Evolutionary conservation across 768 basidiomycete species (phyloP).

Genomic region (Trametopsis cervina): DNA sequence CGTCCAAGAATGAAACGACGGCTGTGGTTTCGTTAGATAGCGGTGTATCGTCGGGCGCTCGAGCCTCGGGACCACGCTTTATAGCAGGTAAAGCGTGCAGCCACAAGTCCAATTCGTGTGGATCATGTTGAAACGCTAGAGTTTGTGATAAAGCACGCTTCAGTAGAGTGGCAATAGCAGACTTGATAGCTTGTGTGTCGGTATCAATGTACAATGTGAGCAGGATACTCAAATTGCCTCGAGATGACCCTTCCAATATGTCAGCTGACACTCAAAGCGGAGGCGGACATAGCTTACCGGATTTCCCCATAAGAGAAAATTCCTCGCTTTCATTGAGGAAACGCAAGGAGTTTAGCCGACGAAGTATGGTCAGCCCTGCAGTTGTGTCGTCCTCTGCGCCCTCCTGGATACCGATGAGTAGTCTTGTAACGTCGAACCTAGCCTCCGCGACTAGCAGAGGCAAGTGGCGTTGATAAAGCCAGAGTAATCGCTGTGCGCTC

Average conservation of each 20-base stretch:
- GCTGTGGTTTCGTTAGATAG: slow-evolving; percentile 50
- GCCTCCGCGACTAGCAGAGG: slow-evolving; percentile 71
- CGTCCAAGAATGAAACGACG: slow-evolving; percentile 71
- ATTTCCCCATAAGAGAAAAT: slow-evolving; percentile 72
- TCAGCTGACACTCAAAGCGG: background rate
- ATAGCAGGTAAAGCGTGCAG: slow-evolving; percentile 53
- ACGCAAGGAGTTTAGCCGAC: slow-evolving; percentile 73
- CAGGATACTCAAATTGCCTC: slow-evolving; percentile 68
- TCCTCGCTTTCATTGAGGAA: slow-evolving; percentile 72
- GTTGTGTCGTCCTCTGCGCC: slow-evolving; percentile 20
- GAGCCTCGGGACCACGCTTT: slow-evolving; percentile 27
- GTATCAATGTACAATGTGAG: slow-evolving; percentile 54
- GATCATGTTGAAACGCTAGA: slow-evolving; percentile 75
- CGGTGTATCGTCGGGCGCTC: slow-evolving; percentile 44
- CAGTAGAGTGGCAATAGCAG: slow-evolving; percentile 48
- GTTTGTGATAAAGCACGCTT: slow-evolving; percentile 59
- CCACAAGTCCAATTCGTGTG: slow-evolving; percentile 69
- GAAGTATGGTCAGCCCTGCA: slow-evolving; percentile 44
- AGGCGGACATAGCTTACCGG: slow-evolving; percentile 34
- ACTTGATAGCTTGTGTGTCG: slow-evolving; percentile 43
- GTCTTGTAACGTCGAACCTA: slow-evolving; percentile 80
- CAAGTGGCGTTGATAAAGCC: slow-evolving; percentile 77
- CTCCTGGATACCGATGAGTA: slow-evolving; percentile 46
- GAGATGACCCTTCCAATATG: slow-evolving; percentile 28
- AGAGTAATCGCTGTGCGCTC: slow-evolving; percentile 71